Percentiles rank a stretch among this genome's conserved stretches.
phyloP scores from a whole-genome alignment of 345 rosid species.

The Salix arbutifolia region DNA sequence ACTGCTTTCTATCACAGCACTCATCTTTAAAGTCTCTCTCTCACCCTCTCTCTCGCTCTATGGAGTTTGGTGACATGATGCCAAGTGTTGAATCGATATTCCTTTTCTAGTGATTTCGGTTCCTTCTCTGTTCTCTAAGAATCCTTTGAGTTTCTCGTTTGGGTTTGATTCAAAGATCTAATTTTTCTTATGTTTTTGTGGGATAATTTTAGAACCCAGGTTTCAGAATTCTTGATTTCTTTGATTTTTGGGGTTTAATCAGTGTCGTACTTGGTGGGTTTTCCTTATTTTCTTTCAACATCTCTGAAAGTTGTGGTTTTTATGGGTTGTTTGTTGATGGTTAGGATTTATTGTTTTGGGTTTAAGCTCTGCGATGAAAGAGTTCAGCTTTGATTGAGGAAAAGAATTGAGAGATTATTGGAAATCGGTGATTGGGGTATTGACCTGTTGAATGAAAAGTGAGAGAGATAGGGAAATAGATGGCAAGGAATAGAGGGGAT shows the following conservation, averaged over 20 bases:
- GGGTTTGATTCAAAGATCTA: neutral
- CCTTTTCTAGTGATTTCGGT: neutral
- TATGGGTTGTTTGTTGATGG: neutral
- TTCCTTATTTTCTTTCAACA: neutral
- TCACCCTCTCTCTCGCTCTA: neutral
- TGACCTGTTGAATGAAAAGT: neutral
- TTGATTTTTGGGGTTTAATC: neutral
- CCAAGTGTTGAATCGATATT: neutral
- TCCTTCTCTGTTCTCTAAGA: neutral
- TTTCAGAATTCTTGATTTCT: neutral
- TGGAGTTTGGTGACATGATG: no score
- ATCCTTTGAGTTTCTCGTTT: neutral
- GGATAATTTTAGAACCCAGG: neutral
- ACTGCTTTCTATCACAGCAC: neutral
- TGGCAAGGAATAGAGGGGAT: conserved; percentile 48
- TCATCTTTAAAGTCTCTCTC: neutral
- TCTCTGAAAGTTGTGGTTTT: neutral
- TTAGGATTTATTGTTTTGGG: neutral
- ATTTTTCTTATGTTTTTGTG: neutral
- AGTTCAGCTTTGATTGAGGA: neutral
- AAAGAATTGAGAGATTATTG: neutral
- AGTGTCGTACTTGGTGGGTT: neutral
- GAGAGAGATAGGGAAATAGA: neutral
- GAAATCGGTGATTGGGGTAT: neutral
- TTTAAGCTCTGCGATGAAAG: neutral